These are phyloP conservation scores for Spiraea crenata DNA, from an alignment of 331 rosid species.

Conservation along the genomic window DNA sequence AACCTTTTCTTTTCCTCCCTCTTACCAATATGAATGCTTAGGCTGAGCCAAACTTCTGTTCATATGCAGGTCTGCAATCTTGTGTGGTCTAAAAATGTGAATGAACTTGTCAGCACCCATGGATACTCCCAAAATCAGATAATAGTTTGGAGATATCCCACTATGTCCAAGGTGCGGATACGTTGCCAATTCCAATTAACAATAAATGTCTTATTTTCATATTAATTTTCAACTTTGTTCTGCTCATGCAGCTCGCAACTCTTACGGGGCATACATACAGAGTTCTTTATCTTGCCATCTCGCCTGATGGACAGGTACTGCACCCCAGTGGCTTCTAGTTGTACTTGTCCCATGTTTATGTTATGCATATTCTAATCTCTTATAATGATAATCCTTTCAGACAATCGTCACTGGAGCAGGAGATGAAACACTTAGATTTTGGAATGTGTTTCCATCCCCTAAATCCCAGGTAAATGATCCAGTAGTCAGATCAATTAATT, in stretches of 20 bases:
- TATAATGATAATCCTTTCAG: slow-evolving; percentile 42
- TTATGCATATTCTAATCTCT: slow-evolving; percentile 13
- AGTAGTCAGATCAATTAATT: neutral
- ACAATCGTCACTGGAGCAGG: slow-evolving; percentile 99
- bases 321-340: neutral
- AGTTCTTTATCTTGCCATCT: slow-evolving; percentile 96
- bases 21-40: neutral
- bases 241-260: slow-evolving; percentile 70
- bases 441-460: slow-evolving; percentile 97
- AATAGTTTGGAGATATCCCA: slow-evolving; percentile 96
- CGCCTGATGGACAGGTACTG: slow-evolving; percentile 95
- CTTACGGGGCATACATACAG: slow-evolving; percentile 92
- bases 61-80: slow-evolving; percentile 86
- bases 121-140: slow-evolving; percentile 98
- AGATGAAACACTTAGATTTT: slow-evolving; percentile 95
- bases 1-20: neutral
- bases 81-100: slow-evolving; percentile 98
- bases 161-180: slow-evolving; percentile 83
- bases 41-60: slow-evolving; percentile 1
- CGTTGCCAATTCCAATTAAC: neutral
- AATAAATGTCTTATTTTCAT: neutral
- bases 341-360: neutral
- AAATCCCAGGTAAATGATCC: slow-evolving; percentile 79
- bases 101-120: slow-evolving; percentile 96
- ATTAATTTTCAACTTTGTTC: slow-evolving; percentile 21